A percentile compares a stretch with the other conserved stretches of the same genome.
Evolutionary conservation across 2,329 filamentous ascomycete species (phyloP).

Genomic region (Byssochlamys sp.): DNA sequence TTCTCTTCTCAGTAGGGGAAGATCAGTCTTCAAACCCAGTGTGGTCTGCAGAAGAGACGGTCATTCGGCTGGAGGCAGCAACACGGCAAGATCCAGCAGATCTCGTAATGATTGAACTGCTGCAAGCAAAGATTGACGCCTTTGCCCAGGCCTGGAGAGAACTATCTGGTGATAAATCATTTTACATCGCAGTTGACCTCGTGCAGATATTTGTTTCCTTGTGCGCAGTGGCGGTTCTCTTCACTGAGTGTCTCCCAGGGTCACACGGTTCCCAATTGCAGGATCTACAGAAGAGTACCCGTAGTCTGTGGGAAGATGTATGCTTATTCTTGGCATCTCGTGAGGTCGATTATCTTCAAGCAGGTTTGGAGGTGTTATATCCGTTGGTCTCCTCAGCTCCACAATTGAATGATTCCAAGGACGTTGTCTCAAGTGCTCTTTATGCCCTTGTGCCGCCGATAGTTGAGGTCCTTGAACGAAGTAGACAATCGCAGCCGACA

Average conservation of each 20-base stretch:
- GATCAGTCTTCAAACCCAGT: slow-evolving; percentile 12
- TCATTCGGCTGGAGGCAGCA: slow-evolving; percentile 14
- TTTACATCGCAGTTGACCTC: slow-evolving; percentile 41
- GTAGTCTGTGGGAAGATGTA: slow-evolving; percentile 25
- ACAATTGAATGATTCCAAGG: slow-evolving; percentile 8
- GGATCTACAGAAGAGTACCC: slow-evolving; percentile 18
- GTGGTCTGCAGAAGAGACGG: slow-evolving; percentile 15
- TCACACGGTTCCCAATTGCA: slow-evolving; percentile 21
- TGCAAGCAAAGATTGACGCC: slow-evolving; percentile 37
- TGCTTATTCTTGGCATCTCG: slow-evolving; percentile 22
- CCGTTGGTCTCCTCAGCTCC: slow-evolving; percentile 21
- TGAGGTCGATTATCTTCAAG: slow-evolving; percentile 19
- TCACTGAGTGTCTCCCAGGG: slow-evolving; percentile 26
- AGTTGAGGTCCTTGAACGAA: slow-evolving; percentile 20
- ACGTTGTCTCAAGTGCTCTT: slow-evolving; percentile 16
- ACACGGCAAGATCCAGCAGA: slow-evolving; percentile 26
- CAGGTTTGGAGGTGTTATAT: slow-evolving; percentile 24
- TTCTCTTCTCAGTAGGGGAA: slow-evolving; percentile 37
- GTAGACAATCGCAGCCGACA: slow-evolving; percentile 14
- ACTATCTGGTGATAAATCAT: slow-evolving; percentile 31
- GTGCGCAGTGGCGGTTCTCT: slow-evolving; percentile 34
- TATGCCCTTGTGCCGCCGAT: slow-evolving; percentile 19
- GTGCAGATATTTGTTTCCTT: slow-evolving; percentile 42
- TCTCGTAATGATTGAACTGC: slow-evolving; percentile 35
- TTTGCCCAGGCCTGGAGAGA: slow-evolving; percentile 37